phyloP scores from a whole-genome alignment of 1,139 yeast genomes.

The Saccharomyces pastorianus region DNA sequence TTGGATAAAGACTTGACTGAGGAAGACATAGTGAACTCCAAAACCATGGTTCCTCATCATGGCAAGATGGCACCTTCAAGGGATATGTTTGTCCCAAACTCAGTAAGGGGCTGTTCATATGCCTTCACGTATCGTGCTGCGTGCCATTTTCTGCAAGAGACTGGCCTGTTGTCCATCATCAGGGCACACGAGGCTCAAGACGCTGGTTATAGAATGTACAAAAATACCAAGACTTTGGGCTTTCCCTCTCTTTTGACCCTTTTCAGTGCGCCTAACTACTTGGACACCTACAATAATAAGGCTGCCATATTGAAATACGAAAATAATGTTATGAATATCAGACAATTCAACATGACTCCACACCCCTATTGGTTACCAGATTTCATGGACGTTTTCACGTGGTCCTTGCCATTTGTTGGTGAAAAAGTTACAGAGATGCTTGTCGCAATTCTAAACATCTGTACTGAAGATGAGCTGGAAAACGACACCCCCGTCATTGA shows the following conservation, averaged over 20 bases:
- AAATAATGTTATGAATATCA: slow-evolving; percentile 84
- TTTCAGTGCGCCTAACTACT: slow-evolving; percentile 92
- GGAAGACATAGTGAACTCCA: slow-evolving; percentile 6
- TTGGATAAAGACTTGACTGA: slow-evolving; percentile 35
- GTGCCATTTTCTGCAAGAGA: slow-evolving; percentile 70
- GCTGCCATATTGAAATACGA: slow-evolving; percentile 93
- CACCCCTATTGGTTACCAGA: slow-evolving; percentile 98
- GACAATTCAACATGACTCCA: slow-evolving; percentile 88
- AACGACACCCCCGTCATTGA: slow-evolving; percentile 36
- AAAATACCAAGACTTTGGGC: slow-evolving; percentile 77
- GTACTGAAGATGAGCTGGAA: slow-evolving; percentile 90
- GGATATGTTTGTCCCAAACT: slow-evolving; percentile 52
- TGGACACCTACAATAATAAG: slow-evolving; percentile 88
- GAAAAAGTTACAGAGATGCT: slow-evolving; percentile 92
- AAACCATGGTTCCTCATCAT: not conserved
- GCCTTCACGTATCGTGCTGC: slow-evolving; percentile 83
- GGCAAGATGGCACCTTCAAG: slow-evolving; percentile 4
- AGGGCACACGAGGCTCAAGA: slow-evolving; percentile 98
- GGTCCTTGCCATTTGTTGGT: slow-evolving; percentile 98
- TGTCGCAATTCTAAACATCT: slow-evolving; percentile 80
- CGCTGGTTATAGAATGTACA: slow-evolving; percentile 93
- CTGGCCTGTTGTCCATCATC: slow-evolving; percentile 72
- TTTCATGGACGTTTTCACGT: slow-evolving; percentile 93
- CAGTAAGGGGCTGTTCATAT: slow-evolving; percentile 88
- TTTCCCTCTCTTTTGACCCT: slow-evolving; percentile 88